Percentiles rank a stretch among this genome's conserved stretches.
Conservation (phyloP, 2,329 filamentous ascomycete species). For the Colletotrichum plurivorum region DNA sequence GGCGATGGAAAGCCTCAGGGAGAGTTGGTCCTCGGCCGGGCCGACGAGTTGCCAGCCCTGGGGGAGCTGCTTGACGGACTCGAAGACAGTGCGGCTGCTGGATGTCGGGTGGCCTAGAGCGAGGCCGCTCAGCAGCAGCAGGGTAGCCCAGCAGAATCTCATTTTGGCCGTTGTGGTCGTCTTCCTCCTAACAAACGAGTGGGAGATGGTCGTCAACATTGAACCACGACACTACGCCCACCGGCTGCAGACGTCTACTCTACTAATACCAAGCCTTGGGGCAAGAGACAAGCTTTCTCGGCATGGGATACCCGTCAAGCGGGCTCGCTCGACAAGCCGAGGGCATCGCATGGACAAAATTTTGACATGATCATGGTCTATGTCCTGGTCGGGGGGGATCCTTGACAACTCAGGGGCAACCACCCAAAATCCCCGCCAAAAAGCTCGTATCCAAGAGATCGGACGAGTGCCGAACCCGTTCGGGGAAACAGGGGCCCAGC, state of each 20-base stretch:
- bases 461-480: constrained; percentile 22
- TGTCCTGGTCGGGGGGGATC: not conserved
- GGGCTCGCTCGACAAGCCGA: not conserved
- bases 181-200: too few species aligned
- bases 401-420: not conserved
- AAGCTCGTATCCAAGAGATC: constrained; percentile 34
- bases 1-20: constrained; percentile 31
- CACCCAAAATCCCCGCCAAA: not conserved
- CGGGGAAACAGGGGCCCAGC: not conserved
- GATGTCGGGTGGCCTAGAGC: constrained; percentile 3
- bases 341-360: not conserved
- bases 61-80: constrained; percentile 8
- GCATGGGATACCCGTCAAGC: not conserved
- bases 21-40: not conserved
- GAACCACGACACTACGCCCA: not conserved
- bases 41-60: constrained; percentile 10
- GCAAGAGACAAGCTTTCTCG: constrained; percentile 25
- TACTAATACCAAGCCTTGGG: constrained; percentile 19
- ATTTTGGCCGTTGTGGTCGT: not conserved
- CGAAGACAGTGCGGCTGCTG: not conserved
- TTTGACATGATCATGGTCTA: constrained; percentile 17
- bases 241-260: not conserved
- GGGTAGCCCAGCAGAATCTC: constrained; percentile 3
- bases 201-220: too few species aligned
- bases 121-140: constrained; percentile 2